Percentiles rank a stretch among this genome's conserved stretches.
phyloP scores from a whole-genome alignment of 1,284 basidiomycete species.

The Irpex sp. region DNA sequence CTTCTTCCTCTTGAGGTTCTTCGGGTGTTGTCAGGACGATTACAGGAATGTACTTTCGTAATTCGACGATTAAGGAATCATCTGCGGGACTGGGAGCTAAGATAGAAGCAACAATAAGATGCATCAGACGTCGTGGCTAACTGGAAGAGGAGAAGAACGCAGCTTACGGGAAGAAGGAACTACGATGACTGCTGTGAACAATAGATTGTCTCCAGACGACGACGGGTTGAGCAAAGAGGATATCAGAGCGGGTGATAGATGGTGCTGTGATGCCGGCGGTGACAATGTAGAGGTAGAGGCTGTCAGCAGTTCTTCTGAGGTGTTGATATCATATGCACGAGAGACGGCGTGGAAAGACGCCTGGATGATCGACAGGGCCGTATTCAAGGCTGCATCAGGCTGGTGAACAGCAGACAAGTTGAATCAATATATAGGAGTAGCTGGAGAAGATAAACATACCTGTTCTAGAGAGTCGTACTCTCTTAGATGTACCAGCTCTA shows the following conservation, averaged over 20 bases:
- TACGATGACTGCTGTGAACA: constrained; percentile 56
- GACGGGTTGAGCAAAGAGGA: constrained; percentile 40
- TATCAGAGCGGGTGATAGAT: constrained; percentile 43
- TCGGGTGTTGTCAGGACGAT: constrained; percentile 39
- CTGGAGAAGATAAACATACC: constrained; percentile 27
- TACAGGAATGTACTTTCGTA: constrained; percentile 55
- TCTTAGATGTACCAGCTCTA: constrained; percentile 53
- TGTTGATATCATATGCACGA: constrained; percentile 6
- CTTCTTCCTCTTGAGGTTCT: not conserved
- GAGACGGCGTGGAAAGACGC: constrained; percentile 51
- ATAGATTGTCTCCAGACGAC: constrained; percentile 13
- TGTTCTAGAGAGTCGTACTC: constrained; percentile 40
- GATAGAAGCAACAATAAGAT: not conserved
- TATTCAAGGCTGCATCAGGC: constrained; percentile 21
- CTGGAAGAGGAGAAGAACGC: not conserved
- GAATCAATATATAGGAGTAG: not conserved
- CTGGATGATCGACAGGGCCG: constrained; percentile 46
- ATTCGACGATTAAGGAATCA: constrained; percentile 43
- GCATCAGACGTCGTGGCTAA: not conserved
- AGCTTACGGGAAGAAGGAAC: constrained; percentile 44
- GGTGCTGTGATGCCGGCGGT: not conserved
- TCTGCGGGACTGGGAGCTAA: constrained; percentile 35
- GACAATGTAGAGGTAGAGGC: constrained; percentile 23
- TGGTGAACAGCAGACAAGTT: constrained; percentile 5
- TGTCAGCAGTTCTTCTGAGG: constrained; percentile 46